phyloP scores from a whole-genome alignment of 192 early-diverging fungal genomes.

The Funneliformis geosporum region DNA sequence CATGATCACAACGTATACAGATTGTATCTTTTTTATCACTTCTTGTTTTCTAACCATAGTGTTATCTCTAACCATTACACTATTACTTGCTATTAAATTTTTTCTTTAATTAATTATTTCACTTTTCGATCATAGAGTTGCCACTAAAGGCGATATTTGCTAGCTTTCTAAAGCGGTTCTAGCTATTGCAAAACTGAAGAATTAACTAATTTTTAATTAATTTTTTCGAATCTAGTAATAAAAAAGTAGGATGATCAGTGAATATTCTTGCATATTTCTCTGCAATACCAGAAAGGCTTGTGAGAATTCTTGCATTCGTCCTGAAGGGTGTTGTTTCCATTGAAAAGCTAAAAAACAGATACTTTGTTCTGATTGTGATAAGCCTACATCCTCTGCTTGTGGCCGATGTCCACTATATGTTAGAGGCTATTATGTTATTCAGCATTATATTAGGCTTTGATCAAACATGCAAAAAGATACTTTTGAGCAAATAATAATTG shows the following conservation, averaged over 20 bases:
- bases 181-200: no score
- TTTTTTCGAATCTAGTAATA: conserved; percentile 1
- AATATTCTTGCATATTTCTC: no score
- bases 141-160: neutral
- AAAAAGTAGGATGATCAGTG: no score
- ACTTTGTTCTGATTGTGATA: neutral
- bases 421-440: neutral
- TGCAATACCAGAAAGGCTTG: no score
- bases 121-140: conserved; percentile 1
- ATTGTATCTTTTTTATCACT: conserved; percentile 14
- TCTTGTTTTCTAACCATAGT: conserved; percentile 15
- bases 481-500: no score
- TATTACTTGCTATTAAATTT: no score
- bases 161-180: conserved; percentile 5
- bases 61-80: neutral
- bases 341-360: conserved; percentile 10
- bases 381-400: no score
- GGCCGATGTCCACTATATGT: neutral
- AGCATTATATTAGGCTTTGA: no score
- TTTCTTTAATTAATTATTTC: no score
- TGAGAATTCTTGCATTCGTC: no score
- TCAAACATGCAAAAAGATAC: no score
- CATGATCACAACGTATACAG: conserved; percentile 12
- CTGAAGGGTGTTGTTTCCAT: neutral
- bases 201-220: conserved; percentile 1